phyloP scores from a whole-genome alignment of 1,284 basidiomycete genomes.

The Wallemia mellicola region DNA sequence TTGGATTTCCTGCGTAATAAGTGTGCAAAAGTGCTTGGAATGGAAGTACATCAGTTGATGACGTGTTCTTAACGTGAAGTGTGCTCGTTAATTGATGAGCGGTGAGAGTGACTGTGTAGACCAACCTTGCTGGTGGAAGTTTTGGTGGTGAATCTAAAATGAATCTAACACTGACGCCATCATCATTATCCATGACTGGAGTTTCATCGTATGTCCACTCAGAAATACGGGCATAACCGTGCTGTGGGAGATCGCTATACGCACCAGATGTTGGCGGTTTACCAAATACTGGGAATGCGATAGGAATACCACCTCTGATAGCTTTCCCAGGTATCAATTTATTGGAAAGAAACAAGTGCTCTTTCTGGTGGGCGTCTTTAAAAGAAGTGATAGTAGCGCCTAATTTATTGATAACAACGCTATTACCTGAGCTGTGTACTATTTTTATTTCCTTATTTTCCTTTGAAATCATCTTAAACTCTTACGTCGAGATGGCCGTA shows the following conservation, averaged over 20 bases:
- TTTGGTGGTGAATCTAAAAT: slow-evolving; percentile 31
- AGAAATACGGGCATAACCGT: slow-evolving; percentile 52
- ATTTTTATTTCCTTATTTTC: background rate
- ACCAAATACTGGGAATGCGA: slow-evolving; percentile 64
- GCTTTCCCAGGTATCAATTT: background rate
- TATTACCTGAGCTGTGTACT: background rate
- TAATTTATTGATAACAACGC: background rate
- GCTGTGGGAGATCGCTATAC: slow-evolving; percentile 31
- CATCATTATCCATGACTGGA: slow-evolving; percentile 32
- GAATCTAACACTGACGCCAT: slow-evolving; percentile 38
- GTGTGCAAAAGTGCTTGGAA: slow-evolving; percentile 70
- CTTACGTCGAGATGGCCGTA: background rate
- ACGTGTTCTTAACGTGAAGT: slow-evolving; percentile 43
- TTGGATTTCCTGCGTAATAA: slow-evolving; percentile 32
- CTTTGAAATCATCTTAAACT: background rate
- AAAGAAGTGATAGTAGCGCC: background rate
- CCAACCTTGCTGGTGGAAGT: slow-evolving; percentile 30
- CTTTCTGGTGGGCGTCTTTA: background rate
- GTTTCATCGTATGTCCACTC: slow-evolving; percentile 34
- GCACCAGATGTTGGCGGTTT: slow-evolving; percentile 35
- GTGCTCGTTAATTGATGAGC: slow-evolving; percentile 44
- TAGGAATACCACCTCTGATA: slow-evolving; percentile 51
- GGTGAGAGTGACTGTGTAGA: slow-evolving; percentile 45
- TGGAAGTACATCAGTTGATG: slow-evolving; percentile 24
- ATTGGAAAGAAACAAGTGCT: background rate